Evolutionary conservation across 2,329 filamentous ascomycete genomes (phyloP), one percentile per base, ranked within the genome.

Genomic region (Pyrenochaeta sp.): DNA sequence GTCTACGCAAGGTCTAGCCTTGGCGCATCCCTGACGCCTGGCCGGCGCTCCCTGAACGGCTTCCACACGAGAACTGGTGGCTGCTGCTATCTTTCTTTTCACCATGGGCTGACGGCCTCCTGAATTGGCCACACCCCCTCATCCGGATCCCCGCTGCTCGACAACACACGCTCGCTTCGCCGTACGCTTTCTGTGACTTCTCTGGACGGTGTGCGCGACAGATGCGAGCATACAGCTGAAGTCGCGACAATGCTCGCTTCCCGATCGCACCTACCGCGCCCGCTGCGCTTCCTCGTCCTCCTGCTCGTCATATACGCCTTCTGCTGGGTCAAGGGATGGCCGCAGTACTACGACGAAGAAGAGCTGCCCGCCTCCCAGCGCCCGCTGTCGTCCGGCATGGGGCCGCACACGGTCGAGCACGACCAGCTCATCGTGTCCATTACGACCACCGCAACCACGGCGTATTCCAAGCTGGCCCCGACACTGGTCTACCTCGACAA

Each of bases 391-490:
- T 44, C 51, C 4, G 35, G n/a, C n/a, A n/a, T 49, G 4, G 55
- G 48, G 13, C 61, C 60, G 14, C 43, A 61, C 39, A 40, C 21
- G 19, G 55, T 65, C 38, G 28, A 49, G n/a, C 35, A 45, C 26
- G 59, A 66, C 31, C 49, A 66, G 22, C 52, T 83, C 21, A 73
- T 82, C 29, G 76, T 84, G 4, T 72, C 82, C 13, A 71, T 84
- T 53, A 78, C 78, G 45, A 84, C 81, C 3, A 80, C 81, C 23
- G 80, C 81, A 3, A 81, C 77, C 14, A 78, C 84, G 59, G 75
- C 79, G 15, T 72, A 73, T 49, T 73, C 78, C 15, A 82, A 82
- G 58, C 71, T 84, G 3, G 79, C 81, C 4, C 68, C 68, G 2
- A 31, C 55, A 15, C 46, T 68, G 22, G 50, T 65, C 11, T 53